Evolutionary conservation across 73 alveolate species (phyloP).

Genomic region (Halteria grandinella): DNA sequence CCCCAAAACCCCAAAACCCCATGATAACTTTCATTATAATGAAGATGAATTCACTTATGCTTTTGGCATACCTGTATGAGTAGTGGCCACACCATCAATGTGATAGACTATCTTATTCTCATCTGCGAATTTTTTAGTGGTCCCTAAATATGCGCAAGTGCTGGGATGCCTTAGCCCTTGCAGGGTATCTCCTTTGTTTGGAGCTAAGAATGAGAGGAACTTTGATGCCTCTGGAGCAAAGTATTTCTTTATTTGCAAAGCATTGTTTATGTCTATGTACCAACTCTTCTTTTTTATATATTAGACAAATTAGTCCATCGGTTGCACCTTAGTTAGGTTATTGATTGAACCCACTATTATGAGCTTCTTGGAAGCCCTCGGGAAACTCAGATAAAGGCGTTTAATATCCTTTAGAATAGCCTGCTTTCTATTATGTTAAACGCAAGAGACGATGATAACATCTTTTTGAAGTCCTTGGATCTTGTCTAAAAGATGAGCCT

Average conservation of each 20-base stretch:
- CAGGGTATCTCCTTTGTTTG: conserved; percentile 30
- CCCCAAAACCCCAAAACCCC: too few relatives aligned
- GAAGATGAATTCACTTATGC: too few relatives aligned
- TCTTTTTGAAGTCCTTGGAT: conserved; percentile 35
- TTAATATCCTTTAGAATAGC: neutral
- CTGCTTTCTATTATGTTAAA: conserved; percentile 5
- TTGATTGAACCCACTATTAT: conserved; percentile 18
- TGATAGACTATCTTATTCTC: neutral
- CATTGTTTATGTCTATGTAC: conserved; percentile 29
- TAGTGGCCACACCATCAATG: conserved; percentile 8
- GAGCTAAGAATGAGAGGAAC: neutral
- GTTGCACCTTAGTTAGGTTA: conserved; percentile 5
- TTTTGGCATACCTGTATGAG: neutral
- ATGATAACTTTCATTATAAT: too few relatives aligned
- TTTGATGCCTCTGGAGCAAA: conserved; percentile 30
- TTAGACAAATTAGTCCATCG: conserved; percentile 14
- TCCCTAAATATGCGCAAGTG: conserved; percentile 6
- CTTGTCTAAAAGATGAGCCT: conserved; percentile 6
- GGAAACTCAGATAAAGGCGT: conserved; percentile 12
- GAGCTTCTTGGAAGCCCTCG: conserved; percentile 2
- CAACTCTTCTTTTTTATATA: neutral
- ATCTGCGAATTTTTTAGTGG: neutral
- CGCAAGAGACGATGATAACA: conserved; percentile 10
- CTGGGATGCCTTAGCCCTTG: neutral
- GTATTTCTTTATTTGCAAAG: neutral